Conservation (phyloP, 164 flowering plant genomes). For the Dillenia suffruticosa region DNA sequence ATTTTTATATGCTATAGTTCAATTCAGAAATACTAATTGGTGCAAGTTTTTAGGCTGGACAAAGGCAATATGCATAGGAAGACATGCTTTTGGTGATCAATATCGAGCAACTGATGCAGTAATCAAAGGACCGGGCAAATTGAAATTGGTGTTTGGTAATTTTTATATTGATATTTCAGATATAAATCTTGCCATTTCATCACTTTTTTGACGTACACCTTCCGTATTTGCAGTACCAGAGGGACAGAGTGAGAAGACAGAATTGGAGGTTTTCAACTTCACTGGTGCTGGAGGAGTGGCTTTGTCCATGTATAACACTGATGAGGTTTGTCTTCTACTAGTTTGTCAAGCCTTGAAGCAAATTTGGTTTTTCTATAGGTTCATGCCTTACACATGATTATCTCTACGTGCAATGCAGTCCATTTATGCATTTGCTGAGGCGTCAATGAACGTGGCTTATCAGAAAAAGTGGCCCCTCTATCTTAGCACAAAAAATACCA, state of each 20-base stretch:
- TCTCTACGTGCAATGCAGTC: conserved; percentile 46
- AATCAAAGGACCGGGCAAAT: conserved; percentile 84
- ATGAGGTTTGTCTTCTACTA: conserved; percentile 60
- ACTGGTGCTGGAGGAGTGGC: conserved; percentile 94
- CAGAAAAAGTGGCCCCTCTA: conserved; percentile 97
- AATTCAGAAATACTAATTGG: conserved; percentile 3
- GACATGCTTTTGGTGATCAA: conserved; percentile 99
- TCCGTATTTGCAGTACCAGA: conserved; percentile 57
- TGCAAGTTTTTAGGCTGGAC: conserved; percentile 65
- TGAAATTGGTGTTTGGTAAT: conserved; percentile 86
- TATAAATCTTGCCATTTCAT: background rate
- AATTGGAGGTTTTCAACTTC: conserved; percentile 77
- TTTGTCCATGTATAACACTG: conserved; percentile 93
- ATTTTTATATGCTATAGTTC: too few species aligned
- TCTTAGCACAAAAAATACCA: conserved; percentile 97
- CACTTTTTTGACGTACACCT: background rate
- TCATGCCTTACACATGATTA: conserved; percentile 5
- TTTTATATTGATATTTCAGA: conserved; percentile 1
- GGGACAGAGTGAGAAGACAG: conserved; percentile 57
- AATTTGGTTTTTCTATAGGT: background rate
- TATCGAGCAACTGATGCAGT: conserved; percentile 92
- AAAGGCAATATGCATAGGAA: conserved; percentile 98
- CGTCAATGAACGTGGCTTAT: conserved; percentile 85
- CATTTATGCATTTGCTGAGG: conserved; percentile 85
- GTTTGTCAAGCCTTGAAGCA: background rate